A percentile compares a stretch with the other conserved stretches of the same genome.
phyloP scores from a whole-genome alignment of 805 yeast species.

The Starmerella lactis-condensi region DNA sequence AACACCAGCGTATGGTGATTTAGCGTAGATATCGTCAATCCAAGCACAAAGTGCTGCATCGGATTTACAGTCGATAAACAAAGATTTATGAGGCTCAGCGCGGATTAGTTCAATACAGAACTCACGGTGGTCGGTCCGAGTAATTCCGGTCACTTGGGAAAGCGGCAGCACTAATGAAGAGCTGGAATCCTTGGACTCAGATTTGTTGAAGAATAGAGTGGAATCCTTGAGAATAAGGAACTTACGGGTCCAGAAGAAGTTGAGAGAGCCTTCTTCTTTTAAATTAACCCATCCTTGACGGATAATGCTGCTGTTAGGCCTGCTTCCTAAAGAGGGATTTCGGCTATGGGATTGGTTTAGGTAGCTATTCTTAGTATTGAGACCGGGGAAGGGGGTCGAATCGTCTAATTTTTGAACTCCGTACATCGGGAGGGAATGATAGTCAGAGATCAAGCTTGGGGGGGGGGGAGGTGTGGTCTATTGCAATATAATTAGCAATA shows the following conservation, averaged over 20 bases:
- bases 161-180: constrained; percentile 29
- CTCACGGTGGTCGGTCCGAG: constrained; percentile 52
- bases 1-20: constrained; percentile 33
- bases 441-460: no score
- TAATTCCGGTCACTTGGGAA: constrained; percentile 42
- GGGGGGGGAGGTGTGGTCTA: no score
- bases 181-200: constrained; percentile 26
- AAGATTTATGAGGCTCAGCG: constrained; percentile 32
- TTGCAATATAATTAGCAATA: no score
- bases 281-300: constrained; percentile 75
- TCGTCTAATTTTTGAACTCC: no score
- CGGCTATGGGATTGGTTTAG: no score
- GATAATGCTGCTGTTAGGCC: constrained; percentile 5
- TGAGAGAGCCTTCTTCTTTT: constrained; percentile 70
- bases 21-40: constrained; percentile 60
- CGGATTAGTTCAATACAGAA: constrained; percentile 60
- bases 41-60: constrained; percentile 70
- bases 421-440: no score
- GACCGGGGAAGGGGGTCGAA: no score
- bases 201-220: constrained; percentile 54
- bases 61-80: constrained; percentile 56
- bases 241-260: constrained; percentile 84
- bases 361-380: no score
- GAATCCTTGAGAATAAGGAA: constrained; percentile 62
- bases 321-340: no score